Base-by-base conservation (phyloP, 169 alveolate species). In the Cryptosporidium xiaoi region DNA sequence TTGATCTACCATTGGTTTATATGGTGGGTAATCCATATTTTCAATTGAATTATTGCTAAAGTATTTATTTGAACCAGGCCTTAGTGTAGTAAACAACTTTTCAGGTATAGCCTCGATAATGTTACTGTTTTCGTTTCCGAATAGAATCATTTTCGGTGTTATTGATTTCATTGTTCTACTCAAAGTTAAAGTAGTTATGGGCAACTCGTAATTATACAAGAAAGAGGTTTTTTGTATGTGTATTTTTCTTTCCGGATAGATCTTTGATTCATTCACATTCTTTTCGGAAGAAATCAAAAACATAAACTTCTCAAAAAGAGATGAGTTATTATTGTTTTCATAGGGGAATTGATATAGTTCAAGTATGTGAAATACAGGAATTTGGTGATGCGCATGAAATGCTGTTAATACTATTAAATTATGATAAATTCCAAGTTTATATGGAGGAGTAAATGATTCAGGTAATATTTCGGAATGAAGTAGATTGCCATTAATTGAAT, bases 41-140 rank as follows among this genome's bases (percentile, higher is more conserved):
- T 3, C 27, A 46, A 77, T 77, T 10, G 3, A n/a, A 29, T 48
- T 60, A 31, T 18, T n/a, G n/a, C 24, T 20, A 24, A 27, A 24
- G 24, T 18, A 55, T 16, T 50, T 67, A 13, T 7, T 24, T 31
- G 18, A 13, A 40, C 15, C 24, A n/a, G 84, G 84, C 27, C 69
- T 51, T 36, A 13, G n/a, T 29, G 84, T 33, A 12, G 69, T 55
- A 31, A 71, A 53, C 31, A 71, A 36, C 16, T 44, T 62, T 36
- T 77, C 87, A 20, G 87, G 71, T 7, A 77, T 58, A 27, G 65
- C 71, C 29, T 77, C 87, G 2, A 77, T 60, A 29, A 77, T 15
- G 48, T 48, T 62, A n/a, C 65, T 62, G 24, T 44, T 27, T 16
- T 77, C 50, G 15, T 34, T 60, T 2, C 77, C 87, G 36, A 77